These are phyloP conservation scores for Sporothrix variecibatus DNA, from an alignment of 2,329 filamentous ascomycete species.

Conservation along the genomic window DNA sequence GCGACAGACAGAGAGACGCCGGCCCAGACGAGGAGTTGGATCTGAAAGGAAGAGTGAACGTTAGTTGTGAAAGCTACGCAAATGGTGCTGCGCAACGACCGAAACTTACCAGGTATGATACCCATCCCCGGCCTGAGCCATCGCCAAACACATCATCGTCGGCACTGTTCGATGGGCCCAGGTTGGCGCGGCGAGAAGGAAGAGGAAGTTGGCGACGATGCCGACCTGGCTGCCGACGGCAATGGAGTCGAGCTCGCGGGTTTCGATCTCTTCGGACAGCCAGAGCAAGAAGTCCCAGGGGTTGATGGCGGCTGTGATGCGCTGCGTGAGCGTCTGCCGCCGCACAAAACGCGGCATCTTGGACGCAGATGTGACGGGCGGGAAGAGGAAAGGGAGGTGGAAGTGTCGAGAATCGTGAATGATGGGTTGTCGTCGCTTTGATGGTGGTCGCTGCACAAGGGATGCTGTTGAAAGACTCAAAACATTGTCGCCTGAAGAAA, in stretches of 20 bases:
- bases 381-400: neutral
- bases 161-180: slow-evolving; percentile 51
- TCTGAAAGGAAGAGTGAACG: slow-evolving; percentile 46
- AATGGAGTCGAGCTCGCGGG: slow-evolving; percentile 85
- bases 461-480: neutral
- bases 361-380: slow-evolving; percentile 7
- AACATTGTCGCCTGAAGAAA: neutral
- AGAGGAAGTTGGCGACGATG: slow-evolving; percentile 72
- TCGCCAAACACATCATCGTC: slow-evolving; percentile 81
- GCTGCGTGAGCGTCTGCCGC: slow-evolving; percentile 74
- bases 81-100: slow-evolving; percentile 20
- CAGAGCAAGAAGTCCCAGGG: slow-evolving; percentile 88
- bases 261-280: slow-evolving; percentile 90
- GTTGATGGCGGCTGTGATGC: slow-evolving; percentile 78
- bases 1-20: slow-evolving; percentile 66
- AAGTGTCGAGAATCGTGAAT: neutral
- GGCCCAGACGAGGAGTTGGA: slow-evolving; percentile 69
- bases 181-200: slow-evolving; percentile 84
- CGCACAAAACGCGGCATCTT: slow-evolving; percentile 79
- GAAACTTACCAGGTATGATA: slow-evolving; percentile 30
- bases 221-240: slow-evolving; percentile 75
- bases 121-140: slow-evolving; percentile 29
- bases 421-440: neutral
- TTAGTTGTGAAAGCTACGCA: neutral
- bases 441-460: neutral